Conservation (phyloP, 1,284 basidiomycete genomes). For the Caloboletus firmus region DNA sequence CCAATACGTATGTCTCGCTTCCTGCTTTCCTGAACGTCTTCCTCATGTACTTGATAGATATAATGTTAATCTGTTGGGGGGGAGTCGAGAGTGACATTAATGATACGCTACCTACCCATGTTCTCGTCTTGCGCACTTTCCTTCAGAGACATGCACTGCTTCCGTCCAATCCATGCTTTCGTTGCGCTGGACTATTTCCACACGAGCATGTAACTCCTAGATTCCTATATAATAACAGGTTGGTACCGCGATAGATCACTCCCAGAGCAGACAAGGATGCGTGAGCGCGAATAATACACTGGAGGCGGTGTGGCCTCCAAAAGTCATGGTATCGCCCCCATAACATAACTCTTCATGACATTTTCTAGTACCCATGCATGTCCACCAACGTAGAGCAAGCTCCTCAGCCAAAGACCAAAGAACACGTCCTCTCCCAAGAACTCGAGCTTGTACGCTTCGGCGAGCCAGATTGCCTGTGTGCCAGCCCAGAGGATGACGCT, state of each 20-base stretch:
- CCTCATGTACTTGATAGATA: slow-evolving; percentile 30
- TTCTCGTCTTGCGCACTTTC: slow-evolving; percentile 14
- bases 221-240: slow-evolving; percentile 22
- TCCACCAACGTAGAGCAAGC: slow-evolving; percentile 71
- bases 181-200: slow-evolving; percentile 9
- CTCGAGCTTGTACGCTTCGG: slow-evolving; percentile 85
- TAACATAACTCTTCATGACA: slow-evolving; percentile 56
- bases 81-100: slow-evolving; percentile 7
- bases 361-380: slow-evolving; percentile 76
- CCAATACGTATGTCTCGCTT: slow-evolving; percentile 74
- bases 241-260: not conserved
- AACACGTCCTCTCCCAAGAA: slow-evolving; percentile 78
- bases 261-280: not conserved
- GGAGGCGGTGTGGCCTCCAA: not conserved
- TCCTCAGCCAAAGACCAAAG: slow-evolving; percentile 71
- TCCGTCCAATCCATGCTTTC: slow-evolving; percentile 20
- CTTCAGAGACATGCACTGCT: slow-evolving; percentile 11
- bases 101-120: slow-evolving; percentile 26
- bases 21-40: not conserved
- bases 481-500: slow-evolving; percentile 70
- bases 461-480: slow-evolving; percentile 83
- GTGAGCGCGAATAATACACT: not conserved
- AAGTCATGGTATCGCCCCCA: not conserved
- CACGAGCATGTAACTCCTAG: slow-evolving; percentile 22
- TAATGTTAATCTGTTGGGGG: slow-evolving; percentile 15